phyloP scores from a whole-genome alignment of 148 eudicot species.

The Heliosperma pusillum region DNA sequence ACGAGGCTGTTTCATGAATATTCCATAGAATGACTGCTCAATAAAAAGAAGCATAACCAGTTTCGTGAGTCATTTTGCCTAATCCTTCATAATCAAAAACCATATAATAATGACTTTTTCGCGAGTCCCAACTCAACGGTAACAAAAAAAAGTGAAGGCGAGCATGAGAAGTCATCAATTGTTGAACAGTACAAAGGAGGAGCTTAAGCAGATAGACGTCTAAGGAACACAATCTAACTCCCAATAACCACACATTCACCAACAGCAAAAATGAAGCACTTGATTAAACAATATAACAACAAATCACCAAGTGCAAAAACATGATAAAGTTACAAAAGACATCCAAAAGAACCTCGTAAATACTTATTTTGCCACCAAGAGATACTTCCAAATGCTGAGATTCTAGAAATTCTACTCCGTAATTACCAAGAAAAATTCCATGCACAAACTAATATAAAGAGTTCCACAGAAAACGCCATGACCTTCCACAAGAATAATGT shows the following conservation, averaged over 20 bases:
- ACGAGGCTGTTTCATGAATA: neutral
- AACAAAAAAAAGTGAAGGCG: neutral
- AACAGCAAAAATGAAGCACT: too few relatives aligned
- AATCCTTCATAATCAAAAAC: too few relatives aligned
- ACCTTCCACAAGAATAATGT: too few relatives aligned
- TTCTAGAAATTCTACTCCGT: too few relatives aligned
- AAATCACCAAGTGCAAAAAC: neutral
- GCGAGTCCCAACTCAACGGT: too few relatives aligned
- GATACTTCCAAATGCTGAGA: neutral
- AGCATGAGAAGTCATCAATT: neutral
- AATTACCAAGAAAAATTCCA: neutral
- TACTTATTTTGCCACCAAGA: neutral
- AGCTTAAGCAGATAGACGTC: neutral
- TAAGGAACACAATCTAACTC: too few relatives aligned
- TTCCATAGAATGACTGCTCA: neutral
- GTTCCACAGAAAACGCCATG: neutral
- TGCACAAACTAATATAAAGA: neutral
- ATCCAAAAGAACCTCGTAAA: neutral
- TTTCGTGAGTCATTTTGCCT: too few relatives aligned
- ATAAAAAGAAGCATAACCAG: too few relatives aligned
- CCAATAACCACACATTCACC: too few relatives aligned
- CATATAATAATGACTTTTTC: too few relatives aligned
- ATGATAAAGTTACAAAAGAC: neutral
- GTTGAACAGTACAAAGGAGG: neutral
- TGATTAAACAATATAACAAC: neutral